A percentile compares a stretch with the other conserved stretches of the same genome.
phyloP scores from a whole-genome alignment of 2,329 filamentous ascomycete genomes.

The Phialophora macrospora region DNA sequence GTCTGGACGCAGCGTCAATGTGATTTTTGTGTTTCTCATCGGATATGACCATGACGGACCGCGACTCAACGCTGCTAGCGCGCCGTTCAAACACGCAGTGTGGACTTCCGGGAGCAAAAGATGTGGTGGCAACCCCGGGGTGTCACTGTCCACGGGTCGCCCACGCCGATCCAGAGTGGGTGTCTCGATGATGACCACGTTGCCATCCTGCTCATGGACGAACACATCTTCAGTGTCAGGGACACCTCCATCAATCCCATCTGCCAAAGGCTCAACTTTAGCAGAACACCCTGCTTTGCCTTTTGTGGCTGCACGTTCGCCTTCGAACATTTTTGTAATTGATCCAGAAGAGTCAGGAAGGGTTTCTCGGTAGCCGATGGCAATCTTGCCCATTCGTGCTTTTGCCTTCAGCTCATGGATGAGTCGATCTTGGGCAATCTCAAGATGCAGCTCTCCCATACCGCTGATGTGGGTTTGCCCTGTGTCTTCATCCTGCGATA shows the following conservation, averaged over 20 bases:
- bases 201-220: constrained; percentile 65
- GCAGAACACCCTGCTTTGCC: constrained; percentile 78
- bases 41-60: constrained; percentile 82
- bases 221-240: constrained; percentile 37
- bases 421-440: constrained; percentile 87
- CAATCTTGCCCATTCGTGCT: constrained; percentile 83
- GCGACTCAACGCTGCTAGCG: constrained; percentile 79
- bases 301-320: constrained; percentile 76
- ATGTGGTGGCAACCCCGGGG: constrained; percentile 60
- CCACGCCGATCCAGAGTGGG: constrained; percentile 53
- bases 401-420: constrained; percentile 87
- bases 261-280: constrained; percentile 63
- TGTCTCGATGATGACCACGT: constrained; percentile 65
- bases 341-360: constrained; percentile 63
- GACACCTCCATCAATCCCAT: constrained; percentile 40
- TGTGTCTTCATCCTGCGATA: constrained; percentile 83
- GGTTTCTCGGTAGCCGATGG: constrained; percentile 93
- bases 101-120: constrained; percentile 57
- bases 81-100: constrained; percentile 73
- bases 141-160: constrained; percentile 48
- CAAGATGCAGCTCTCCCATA: constrained; percentile 95
- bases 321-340: constrained; percentile 72
- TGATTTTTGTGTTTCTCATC: constrained; percentile 75
- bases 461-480: constrained; percentile 92
- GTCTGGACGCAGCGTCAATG: constrained; percentile 68